These are phyloP conservation scores for Microbotryomycetes sp. DNA, from an alignment of 1,284 basidiomycete genomes.

Conservation along the genomic window DNA sequence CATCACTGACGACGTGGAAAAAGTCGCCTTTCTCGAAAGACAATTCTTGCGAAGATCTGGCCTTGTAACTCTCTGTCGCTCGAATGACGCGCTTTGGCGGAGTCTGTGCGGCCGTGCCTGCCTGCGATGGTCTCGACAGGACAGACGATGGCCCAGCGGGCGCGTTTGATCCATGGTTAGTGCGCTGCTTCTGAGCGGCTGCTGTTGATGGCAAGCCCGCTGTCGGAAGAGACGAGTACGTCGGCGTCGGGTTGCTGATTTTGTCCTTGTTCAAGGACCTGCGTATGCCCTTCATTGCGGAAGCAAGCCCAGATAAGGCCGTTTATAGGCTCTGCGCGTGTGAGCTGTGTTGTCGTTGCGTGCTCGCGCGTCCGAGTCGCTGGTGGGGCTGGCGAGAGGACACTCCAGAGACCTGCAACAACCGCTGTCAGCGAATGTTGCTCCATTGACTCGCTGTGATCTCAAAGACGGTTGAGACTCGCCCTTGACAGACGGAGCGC, in stretches of 20 bases:
- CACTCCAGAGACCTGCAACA: too few species aligned
- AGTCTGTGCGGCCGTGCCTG: constrained; percentile 39
- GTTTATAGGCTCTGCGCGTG: too few species aligned
- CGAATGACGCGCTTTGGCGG: constrained; percentile 95
- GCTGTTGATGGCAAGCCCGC: neutral
- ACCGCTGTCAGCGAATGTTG: too few species aligned
- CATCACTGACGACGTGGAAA: constrained; percentile 85
- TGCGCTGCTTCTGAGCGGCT: neutral
- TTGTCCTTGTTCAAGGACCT: constrained; percentile 33
- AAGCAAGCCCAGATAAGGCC: too few species aligned
- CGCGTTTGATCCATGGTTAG: neutral
- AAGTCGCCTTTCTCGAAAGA: constrained; percentile 93
- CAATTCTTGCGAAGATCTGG: constrained; percentile 74
- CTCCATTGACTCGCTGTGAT: too few species aligned
- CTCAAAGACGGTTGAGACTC: too few species aligned
- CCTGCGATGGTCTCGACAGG: neutral
- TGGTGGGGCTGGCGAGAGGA: too few species aligned
- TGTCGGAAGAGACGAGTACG: constrained; percentile 5
- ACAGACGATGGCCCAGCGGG: neutral
- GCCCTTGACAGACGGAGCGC: too few species aligned
- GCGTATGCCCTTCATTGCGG: constrained; percentile 30
- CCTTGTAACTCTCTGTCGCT: constrained; percentile 62
- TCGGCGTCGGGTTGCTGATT: constrained; percentile 23
- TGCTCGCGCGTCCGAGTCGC: too few species aligned
- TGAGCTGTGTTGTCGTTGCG: too few species aligned